Evolutionary conservation across 1,139 yeast genomes (phyloP).

Genomic region (Lipomyces yarrowii): DNA sequence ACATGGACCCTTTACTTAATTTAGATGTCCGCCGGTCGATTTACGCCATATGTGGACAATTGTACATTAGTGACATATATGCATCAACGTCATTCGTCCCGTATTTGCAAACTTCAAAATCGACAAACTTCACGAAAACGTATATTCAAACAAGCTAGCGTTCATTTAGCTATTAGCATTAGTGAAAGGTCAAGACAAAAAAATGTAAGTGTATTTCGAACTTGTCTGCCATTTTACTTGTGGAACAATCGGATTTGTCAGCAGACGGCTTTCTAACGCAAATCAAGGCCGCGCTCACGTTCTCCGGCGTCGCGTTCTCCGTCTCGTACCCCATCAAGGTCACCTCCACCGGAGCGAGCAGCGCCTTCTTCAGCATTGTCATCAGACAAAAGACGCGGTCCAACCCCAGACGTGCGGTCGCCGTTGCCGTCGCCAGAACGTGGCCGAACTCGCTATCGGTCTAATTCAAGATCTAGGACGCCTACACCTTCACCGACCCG

Average conservation of each 20-base stretch:
- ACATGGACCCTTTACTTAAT: neutral
- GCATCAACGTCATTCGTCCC: neutral
- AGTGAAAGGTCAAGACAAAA: neutral
- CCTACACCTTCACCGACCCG: constrained; percentile 2
- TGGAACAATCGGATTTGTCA: neutral
- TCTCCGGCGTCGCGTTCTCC: neutral
- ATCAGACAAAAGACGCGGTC: neutral
- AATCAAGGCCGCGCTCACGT: neutral
- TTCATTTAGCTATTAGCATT: neutral
- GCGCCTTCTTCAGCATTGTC: neutral
- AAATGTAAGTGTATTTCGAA: neutral
- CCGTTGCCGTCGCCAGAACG: constrained; percentile 1
- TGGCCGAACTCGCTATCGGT: constrained; percentile 5
- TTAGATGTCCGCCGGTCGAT: neutral
- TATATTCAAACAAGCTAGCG: neutral
- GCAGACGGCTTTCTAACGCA: neutral
- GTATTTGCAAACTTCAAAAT: neutral
- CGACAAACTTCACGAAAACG: neutral
- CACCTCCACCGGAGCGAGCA: constrained; percentile 1
- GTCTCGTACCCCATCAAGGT: constrained; percentile 2
- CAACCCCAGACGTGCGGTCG: neutral
- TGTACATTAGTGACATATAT: neutral
- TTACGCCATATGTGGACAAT: neutral
- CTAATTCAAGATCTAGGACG: neutral
- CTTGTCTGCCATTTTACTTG: neutral